These are phyloP conservation scores for Croton laevigatus DNA, from an alignment of 441 rosid species.

Conservation along the genomic window DNA sequence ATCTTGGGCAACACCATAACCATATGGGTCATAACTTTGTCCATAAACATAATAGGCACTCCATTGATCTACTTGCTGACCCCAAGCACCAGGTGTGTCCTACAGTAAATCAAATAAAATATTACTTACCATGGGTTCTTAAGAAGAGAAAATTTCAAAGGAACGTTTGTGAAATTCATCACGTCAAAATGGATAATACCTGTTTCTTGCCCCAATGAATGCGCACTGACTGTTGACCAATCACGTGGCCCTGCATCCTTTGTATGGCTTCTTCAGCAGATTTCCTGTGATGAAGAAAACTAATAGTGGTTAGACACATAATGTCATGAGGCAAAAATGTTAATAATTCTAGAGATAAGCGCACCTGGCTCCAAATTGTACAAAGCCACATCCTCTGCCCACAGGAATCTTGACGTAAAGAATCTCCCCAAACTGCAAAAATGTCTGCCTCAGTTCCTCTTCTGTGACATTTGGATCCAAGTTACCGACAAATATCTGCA, in stretches of 20 bases:
- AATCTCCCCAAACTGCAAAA: constrained; percentile 73
- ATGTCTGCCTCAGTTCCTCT: constrained; percentile 77
- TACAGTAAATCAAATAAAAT: constrained; percentile 30
- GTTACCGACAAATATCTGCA: constrained; percentile 70
- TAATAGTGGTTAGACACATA: constrained; percentile 12
- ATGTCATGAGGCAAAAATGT: too few relatives aligned
- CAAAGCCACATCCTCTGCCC: constrained; percentile 81
- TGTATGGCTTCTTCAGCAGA: constrained; percentile 92
- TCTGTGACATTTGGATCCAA: constrained; percentile 83
- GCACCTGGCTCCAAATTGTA: constrained; percentile 77
- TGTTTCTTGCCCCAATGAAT: constrained; percentile 92
- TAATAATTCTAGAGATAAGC: not conserved
- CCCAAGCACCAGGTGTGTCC: constrained; percentile 65
- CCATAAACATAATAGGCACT: constrained; percentile 87
- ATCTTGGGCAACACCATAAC: constrained; percentile 72
- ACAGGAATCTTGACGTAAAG: constrained; percentile 72
- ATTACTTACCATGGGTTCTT: constrained; percentile 18
- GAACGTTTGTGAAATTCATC: constrained; percentile 1
- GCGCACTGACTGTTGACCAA: constrained; percentile 89
- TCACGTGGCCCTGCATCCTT: constrained; percentile 83
- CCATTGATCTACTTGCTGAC: constrained; percentile 87
- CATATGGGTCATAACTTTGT: constrained; percentile 91
- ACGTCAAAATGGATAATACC: constrained; percentile 34
- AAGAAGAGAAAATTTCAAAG: not conserved
- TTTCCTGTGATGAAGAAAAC: constrained; percentile 35